phyloP scores from a whole-genome alignment of 108 stramenopile genomes.

The Epipyxis sp. region DNA sequence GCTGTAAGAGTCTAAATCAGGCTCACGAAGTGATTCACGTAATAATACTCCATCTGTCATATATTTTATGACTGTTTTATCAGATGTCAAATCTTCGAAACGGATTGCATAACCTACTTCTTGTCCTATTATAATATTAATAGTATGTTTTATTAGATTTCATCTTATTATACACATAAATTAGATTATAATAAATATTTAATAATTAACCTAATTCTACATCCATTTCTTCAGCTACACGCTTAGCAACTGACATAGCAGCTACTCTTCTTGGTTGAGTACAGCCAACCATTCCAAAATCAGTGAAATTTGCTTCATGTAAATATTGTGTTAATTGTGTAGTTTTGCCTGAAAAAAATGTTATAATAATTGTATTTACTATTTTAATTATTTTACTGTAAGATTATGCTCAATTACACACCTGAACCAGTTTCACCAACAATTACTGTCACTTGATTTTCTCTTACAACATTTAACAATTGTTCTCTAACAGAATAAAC shows the following conservation, averaged over 20 bases:
- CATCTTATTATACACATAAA: too few relatives aligned
- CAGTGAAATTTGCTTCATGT: conserved; percentile 86
- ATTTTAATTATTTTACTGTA: too few relatives aligned
- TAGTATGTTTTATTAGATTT: too few relatives aligned
- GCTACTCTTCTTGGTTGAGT: conserved; percentile 92
- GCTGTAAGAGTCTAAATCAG: conserved; percentile 86
- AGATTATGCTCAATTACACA: too few relatives aligned
- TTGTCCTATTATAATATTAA: too few relatives aligned
- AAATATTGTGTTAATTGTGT: conserved; percentile 97
- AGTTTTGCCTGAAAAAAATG: conserved; percentile 88
- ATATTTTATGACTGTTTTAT: conserved; percentile 81
- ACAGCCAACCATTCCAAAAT: conserved; percentile 91
- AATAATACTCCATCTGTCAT: conserved; percentile 97
- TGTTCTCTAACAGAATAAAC: conserved; percentile 87
- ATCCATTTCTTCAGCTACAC: conserved; percentile 92
- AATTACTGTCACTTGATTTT: conserved; percentile 89
- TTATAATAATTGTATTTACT: too few relatives aligned
- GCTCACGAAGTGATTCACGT: conserved; percentile 86
- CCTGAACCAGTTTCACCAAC: conserved; percentile 90
- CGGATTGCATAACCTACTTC: conserved; percentile 96
- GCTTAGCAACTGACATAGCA: conserved; percentile 97
- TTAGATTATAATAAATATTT: too few relatives aligned
- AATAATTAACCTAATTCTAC: conserved; percentile 84
- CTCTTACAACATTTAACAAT: conserved; percentile 79
- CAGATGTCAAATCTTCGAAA: conserved; percentile 89